These are phyloP conservation scores for Effrenium voratum DNA, from an alignment of 73 alveolate species.

Conservation along the genomic window DNA sequence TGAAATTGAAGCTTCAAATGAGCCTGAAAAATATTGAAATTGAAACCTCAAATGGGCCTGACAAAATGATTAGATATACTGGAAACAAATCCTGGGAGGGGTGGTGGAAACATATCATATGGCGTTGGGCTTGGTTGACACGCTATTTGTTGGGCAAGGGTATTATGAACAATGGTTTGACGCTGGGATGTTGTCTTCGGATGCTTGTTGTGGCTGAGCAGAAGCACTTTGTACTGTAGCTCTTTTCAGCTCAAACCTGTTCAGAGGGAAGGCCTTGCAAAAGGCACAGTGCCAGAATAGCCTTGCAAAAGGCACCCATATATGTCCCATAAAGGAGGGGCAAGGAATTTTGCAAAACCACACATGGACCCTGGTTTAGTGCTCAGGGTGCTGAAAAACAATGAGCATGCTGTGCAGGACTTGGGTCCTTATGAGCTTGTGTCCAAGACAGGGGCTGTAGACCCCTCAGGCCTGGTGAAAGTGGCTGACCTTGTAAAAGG, in stretches of 20 bases:
- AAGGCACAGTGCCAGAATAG: not conserved
- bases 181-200: not conserved
- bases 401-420: not conserved
- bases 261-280: not conserved
- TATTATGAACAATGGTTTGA: not conserved
- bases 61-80: not conserved
- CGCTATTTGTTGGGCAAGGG: not conserved
- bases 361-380: not conserved
- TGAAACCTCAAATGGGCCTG: not conserved
- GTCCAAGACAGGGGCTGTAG: not conserved
- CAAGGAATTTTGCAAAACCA: slow-evolving; percentile 29
- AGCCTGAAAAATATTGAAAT: not conserved
- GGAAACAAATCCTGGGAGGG: not conserved
- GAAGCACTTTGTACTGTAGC: not conserved
- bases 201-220: not conserved
- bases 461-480: not conserved
- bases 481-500: not conserved
- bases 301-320: not conserved
- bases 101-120: not conserved
- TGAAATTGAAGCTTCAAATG: not conserved
- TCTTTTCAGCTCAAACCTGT: not conserved
- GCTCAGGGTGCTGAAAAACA: not conserved
- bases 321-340: not conserved
- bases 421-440: not conserved
- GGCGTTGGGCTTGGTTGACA: not conserved